Evolutionary conservation across 352 stramenopile genomes (phyloP).

Genomic region (Pythium rishiriense): DNA sequence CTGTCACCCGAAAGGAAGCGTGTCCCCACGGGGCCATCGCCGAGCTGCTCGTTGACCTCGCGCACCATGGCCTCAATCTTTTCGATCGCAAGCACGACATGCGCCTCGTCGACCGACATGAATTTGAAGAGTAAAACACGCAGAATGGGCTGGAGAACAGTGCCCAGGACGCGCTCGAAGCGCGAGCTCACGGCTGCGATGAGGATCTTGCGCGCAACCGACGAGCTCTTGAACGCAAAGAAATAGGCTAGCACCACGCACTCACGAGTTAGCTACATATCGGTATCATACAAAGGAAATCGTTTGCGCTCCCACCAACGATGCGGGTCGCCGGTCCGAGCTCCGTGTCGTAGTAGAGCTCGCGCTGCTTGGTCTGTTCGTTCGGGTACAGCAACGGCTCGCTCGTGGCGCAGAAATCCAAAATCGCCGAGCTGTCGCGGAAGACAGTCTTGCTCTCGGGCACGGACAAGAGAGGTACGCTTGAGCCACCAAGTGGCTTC

Average conservation of each 20-base stretch:
- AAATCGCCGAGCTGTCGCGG: conserved; percentile 44
- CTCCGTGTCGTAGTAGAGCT: conserved; percentile 42
- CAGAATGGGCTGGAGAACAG: conserved; percentile 31
- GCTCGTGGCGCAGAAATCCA: conserved; percentile 40
- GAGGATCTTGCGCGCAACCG: conserved; percentile 28
- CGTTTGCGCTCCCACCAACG: conserved; percentile 27
- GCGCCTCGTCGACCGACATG: conserved; percentile 39
- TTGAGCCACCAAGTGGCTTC: conserved; percentile 41
- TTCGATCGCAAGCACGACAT: conserved; percentile 33
- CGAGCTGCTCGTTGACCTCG: conserved; percentile 25
- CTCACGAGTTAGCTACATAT: background rate
- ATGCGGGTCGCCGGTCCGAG: conserved; percentile 38
- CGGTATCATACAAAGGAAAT: background rate
- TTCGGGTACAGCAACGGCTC: conserved; percentile 40
- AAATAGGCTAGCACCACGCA: conserved; percentile 33
- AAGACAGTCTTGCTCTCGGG: conserved; percentile 24
- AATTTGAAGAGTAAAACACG: conserved; percentile 29
- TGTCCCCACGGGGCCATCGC: conserved; percentile 37
- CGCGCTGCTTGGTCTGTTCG: conserved; percentile 36
- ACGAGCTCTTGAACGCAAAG: conserved; percentile 31
- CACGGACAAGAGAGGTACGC: conserved; percentile 42
- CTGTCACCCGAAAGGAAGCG: conserved; percentile 38
- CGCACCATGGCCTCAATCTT: conserved; percentile 22
- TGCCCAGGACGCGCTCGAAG: conserved; percentile 27
- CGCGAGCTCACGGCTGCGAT: conserved; percentile 17